Evolutionary conservation across 108 stramenopile species (phyloP).

Genomic region (Nitzschia sp.): DNA sequence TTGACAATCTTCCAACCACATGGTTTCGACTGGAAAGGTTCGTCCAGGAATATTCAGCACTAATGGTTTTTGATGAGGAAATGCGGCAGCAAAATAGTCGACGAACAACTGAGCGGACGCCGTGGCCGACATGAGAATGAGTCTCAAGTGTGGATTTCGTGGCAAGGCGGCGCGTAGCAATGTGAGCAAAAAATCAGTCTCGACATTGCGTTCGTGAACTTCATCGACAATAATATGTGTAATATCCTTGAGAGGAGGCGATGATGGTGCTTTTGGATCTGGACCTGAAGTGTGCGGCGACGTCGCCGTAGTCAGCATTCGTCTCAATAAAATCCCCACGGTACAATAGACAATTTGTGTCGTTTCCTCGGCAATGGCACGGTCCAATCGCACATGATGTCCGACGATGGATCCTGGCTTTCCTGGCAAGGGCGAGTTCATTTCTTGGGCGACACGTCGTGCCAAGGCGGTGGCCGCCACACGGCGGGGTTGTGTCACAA

Average conservation of each 20-base stretch:
- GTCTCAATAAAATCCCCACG: constrained; percentile 89
- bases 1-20: constrained; percentile 72
- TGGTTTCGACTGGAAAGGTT: constrained; percentile 73
- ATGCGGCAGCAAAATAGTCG: constrained; percentile 56
- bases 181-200: constrained; percentile 84
- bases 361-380: constrained; percentile 31
- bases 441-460: constrained; percentile 71
- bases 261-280: constrained; percentile 9
- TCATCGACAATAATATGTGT: constrained; percentile 96
- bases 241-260: constrained; percentile 27
- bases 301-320: constrained; percentile 69
- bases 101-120: constrained; percentile 69
- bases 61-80: constrained; percentile 52
- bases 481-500: constrained; percentile 78
- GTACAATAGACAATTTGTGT: constrained; percentile 95
- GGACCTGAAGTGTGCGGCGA: neutral
- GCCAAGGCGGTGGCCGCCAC: constrained; percentile 76
- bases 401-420: constrained; percentile 72
- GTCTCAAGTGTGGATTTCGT: neutral
- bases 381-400: constrained; percentile 90
- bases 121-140: constrained; percentile 85
- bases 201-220: constrained; percentile 82
- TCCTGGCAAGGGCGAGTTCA: constrained; percentile 52
- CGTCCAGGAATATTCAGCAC: constrained; percentile 77
- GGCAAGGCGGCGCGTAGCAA: neutral